A percentile compares a stretch with the other conserved stretches of the same genome.
Conservation (phyloP, 495 filamentous ascomycete genomes). For the Friedmanniomyces endolithicus region DNA sequence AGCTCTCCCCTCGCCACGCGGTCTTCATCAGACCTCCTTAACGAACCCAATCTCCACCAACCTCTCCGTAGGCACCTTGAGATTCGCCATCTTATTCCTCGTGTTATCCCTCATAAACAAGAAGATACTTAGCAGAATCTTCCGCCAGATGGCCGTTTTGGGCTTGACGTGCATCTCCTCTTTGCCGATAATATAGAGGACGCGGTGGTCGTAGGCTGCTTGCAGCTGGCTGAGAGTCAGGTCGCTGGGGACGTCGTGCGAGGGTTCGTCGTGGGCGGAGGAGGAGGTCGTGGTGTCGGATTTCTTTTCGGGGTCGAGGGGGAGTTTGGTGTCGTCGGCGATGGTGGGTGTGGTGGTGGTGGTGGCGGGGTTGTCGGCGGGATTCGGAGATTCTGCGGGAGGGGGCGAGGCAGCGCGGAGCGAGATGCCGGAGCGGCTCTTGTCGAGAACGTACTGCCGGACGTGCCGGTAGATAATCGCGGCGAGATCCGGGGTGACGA, state of each 20-base stretch:
- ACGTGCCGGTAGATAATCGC: conserved; percentile 47
- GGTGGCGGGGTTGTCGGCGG: too few relatives aligned
- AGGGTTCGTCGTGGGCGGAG: not conserved
- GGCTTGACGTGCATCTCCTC: conserved; percentile 49
- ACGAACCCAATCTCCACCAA: conserved; percentile 31
- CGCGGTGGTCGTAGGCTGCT: conserved; percentile 43
- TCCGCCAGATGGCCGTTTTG: conserved; percentile 34
- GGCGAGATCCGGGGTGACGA: conserved; percentile 48
- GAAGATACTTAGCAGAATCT: conserved; percentile 42
- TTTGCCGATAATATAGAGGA: conserved; percentile 63
- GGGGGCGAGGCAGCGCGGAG: not conserved
- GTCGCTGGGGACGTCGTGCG: not conserved
- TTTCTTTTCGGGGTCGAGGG: not conserved
- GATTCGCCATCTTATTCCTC: conserved; percentile 27
- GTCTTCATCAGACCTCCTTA: conserved; percentile 23
- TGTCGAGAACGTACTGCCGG: conserved; percentile 35
- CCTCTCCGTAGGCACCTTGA: conserved; percentile 23
- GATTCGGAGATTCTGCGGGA: too few relatives aligned
- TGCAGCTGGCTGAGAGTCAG: conserved; percentile 39
- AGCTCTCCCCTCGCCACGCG: not conserved
- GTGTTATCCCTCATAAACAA: conserved; percentile 54
- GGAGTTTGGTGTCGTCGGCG: not conserved
- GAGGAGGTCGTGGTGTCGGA: too few relatives aligned
- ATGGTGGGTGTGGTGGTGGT: too few relatives aligned
- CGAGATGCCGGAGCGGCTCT: not conserved